Percentiles rank a stretch among this genome's conserved stretches.
Conservation (phyloP, 176 grass and related monocot genomes). For the Oryza coarctata region DNA sequence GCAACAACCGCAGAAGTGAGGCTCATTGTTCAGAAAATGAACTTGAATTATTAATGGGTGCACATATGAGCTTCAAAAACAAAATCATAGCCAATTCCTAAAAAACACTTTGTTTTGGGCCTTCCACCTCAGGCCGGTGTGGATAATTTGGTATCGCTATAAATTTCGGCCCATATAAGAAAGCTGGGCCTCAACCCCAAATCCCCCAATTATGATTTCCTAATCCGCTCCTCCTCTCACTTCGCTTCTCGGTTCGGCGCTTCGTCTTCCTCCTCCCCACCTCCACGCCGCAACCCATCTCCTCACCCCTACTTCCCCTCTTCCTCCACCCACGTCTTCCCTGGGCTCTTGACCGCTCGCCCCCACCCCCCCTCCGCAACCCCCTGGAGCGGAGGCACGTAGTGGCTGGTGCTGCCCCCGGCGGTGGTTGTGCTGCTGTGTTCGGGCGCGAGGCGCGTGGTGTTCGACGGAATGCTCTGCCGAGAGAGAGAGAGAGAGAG, state of each 20-base stretch:
- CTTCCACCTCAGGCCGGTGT: too few species aligned
- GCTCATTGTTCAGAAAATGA: too few species aligned
- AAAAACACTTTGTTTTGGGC: too few species aligned
- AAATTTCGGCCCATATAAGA: neutral
- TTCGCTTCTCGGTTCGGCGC: neutral
- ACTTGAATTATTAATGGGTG: too few species aligned
- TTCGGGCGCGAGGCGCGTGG: neutral
- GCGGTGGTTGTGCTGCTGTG: neutral
- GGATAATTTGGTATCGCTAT: too few species aligned
- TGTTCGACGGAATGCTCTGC: conserved; percentile 32
- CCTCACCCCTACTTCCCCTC: neutral
- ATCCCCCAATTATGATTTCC: neutral
- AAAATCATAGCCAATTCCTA: too few species aligned
- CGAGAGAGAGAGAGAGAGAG: neutral
- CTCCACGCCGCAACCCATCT: neutral
- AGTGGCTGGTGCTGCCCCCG: neutral
- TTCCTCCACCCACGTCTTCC: neutral
- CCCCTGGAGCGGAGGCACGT: neutral
- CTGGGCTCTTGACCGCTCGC: neutral
- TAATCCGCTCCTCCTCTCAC: neutral
- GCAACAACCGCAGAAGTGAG: too few species aligned
- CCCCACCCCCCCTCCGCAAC: neutral
- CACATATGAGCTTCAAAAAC: too few species aligned
- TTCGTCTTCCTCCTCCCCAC: neutral
- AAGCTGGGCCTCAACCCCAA: neutral